These are phyloP conservation scores for Plasmodium gallinaceum DNA, from an alignment of 169 alveolate genomes.

Conservation along the genomic window DNA sequence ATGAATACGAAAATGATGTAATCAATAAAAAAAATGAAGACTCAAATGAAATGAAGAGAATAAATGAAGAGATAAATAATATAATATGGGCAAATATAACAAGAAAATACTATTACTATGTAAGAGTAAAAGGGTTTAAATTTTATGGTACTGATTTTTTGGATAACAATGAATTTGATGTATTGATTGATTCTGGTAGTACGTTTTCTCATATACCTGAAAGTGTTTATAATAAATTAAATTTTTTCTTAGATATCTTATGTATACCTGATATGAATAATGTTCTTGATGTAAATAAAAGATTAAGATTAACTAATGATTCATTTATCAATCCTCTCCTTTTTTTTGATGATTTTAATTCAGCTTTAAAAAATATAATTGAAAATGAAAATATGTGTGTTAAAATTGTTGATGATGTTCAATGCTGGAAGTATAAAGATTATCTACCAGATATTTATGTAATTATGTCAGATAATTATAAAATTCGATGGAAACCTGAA, in stretches of 20 bases:
- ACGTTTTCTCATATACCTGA: slow-evolving; percentile 73
- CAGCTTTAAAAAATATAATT: slow-evolving; percentile 42
- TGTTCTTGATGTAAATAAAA: slow-evolving; percentile 35
- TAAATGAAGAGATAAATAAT: background rate
- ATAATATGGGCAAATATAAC: slow-evolving; percentile 52
- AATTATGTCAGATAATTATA: slow-evolving; percentile 23
- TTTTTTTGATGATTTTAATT: slow-evolving; percentile 37
- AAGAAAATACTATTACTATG: slow-evolving; percentile 54
- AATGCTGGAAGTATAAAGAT: slow-evolving; percentile 59
- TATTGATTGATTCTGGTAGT: slow-evolving; percentile 67
- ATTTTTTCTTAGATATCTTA: slow-evolving; percentile 40
- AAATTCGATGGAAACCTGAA: slow-evolving; percentile 47
- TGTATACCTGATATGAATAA: slow-evolving; percentile 66
- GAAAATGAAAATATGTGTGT: slow-evolving; percentile 46
- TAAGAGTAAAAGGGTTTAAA: slow-evolving; percentile 33
- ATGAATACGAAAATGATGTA: too few species aligned
- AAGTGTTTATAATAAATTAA: slow-evolving; percentile 28
- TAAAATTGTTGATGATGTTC: slow-evolving; percentile 62
- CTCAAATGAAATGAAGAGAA: background rate
- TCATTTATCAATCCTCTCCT: slow-evolving; percentile 16
- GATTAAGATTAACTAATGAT: slow-evolving; percentile 30
- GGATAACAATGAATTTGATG: slow-evolving; percentile 16
- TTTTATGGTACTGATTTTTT: slow-evolving; percentile 26
- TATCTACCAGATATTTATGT: slow-evolving; percentile 47
- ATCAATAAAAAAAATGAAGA: background rate